These are phyloP conservation scores for Colletotrichum echinochloae DNA, from an alignment of 2,329 filamentous ascomycete genomes.

Conservation along the genomic window DNA sequence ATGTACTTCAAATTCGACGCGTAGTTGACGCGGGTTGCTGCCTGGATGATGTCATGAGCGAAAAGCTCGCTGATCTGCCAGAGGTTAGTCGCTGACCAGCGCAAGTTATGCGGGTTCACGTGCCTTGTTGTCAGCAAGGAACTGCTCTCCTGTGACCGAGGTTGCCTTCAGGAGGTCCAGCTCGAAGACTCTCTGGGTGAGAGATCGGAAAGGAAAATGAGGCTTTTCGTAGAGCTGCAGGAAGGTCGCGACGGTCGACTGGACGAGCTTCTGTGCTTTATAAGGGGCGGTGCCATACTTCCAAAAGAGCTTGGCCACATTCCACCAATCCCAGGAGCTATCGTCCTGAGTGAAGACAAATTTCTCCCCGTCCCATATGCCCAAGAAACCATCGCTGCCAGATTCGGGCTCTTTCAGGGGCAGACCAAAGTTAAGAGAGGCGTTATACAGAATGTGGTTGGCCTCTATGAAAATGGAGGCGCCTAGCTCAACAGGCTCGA, in stretches of 20 bases:
- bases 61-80: constrained; percentile 73
- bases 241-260: constrained; percentile 78
- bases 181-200: constrained; percentile 76
- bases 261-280: constrained; percentile 78
- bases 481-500: constrained; percentile 83
- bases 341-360: constrained; percentile 77
- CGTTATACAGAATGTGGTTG: constrained; percentile 85
- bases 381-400: constrained; percentile 68
- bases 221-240: constrained; percentile 83
- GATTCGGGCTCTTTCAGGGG: constrained; percentile 59
- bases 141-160: constrained; percentile 78
- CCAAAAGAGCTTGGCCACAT: constrained; percentile 82
- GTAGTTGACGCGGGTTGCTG: constrained; percentile 93
- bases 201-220: constrained; percentile 84
- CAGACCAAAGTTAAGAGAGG: constrained; percentile 79
- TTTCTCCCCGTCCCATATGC: constrained; percentile 84
- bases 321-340: constrained; percentile 79
- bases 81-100: constrained; percentile 13
- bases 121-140: constrained; percentile 73
- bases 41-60: constrained; percentile 85
- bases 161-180: constrained; percentile 76
- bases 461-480: constrained; percentile 91
- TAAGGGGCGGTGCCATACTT: constrained; percentile 86
- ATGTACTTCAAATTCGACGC: constrained; percentile 88
- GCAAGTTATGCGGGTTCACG: constrained; percentile 15